Evolutionary conservation across 192 early-diverging fungal genomes (phyloP).

Genomic region (Coemansia sp.): DNA sequence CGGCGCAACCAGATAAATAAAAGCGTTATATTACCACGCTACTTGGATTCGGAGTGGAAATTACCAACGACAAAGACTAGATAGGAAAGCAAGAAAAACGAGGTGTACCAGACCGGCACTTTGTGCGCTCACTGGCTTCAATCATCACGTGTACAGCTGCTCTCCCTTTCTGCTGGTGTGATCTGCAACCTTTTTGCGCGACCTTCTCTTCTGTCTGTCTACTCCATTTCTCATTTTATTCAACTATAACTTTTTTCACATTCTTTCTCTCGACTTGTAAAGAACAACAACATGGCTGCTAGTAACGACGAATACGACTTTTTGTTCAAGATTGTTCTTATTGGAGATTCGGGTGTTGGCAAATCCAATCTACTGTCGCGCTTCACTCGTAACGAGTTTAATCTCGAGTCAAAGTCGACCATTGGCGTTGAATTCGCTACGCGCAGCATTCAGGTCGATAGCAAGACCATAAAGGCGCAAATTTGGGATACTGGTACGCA

Average conservation of each 20-base stretch:
- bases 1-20: not conserved
- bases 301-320: constrained; percentile 81
- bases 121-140: not conserved
- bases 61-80: not conserved
- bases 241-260: not conserved
- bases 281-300: constrained; percentile 10
- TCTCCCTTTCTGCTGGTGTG: not conserved
- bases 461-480: constrained; percentile 98
- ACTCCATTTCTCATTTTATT: not conserved
- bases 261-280: constrained; percentile 13
- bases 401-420: constrained; percentile 97
- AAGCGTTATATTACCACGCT: not conserved
- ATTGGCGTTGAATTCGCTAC: constrained; percentile 99
- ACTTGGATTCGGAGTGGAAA: not conserved
- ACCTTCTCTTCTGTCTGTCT: not conserved
- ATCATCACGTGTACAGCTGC: not conserved
- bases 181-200: not conserved
- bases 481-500: constrained; percentile 98
- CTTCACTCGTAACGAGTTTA: constrained; percentile 98
- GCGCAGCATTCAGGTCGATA: constrained; percentile 92
- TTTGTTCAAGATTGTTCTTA: constrained; percentile 88
- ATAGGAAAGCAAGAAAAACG: not conserved
- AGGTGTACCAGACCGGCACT: not conserved
- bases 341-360: constrained; percentile 95
- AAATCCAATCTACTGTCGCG: constrained; percentile 97